A percentile compares a stretch with the other conserved stretches of the same genome.
phyloP scores from a whole-genome alignment of 192 early-diverging fungal genomes.

The Rhizoclosmatium globosum region DNA sequence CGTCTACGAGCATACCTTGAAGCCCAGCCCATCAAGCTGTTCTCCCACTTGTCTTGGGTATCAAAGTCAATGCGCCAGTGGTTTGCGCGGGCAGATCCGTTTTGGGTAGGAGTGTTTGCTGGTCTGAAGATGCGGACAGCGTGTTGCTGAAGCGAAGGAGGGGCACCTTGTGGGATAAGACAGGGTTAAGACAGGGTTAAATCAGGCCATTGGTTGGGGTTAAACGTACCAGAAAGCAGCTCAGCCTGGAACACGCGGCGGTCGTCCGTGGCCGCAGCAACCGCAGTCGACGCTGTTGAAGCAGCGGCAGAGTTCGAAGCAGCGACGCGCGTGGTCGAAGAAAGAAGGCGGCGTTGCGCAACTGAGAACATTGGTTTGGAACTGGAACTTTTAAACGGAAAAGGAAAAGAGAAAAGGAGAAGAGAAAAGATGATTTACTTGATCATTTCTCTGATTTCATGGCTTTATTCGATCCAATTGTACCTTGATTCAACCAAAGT shows the following conservation, averaged over 20 bases:
- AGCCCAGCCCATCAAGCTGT: slow-evolving; percentile 94
- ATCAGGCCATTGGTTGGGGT: too few species aligned
- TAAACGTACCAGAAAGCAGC: slow-evolving; percentile 24
- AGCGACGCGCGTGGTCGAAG: too few species aligned
- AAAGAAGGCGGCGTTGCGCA: neutral
- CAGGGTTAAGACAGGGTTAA: neutral
- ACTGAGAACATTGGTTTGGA: neutral
- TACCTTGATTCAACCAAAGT: too few species aligned
- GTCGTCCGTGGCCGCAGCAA: neutral
- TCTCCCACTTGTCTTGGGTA: slow-evolving; percentile 87
- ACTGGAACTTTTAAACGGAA: too few species aligned
- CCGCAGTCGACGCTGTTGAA: neutral
- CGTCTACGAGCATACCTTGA: slow-evolving; percentile 78
- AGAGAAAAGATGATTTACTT: too few species aligned
- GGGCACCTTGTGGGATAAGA: slow-evolving; percentile 10
- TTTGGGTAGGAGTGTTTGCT: slow-evolving; percentile 85
- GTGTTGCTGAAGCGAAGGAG: slow-evolving; percentile 12
- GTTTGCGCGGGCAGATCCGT: slow-evolving; percentile 77
- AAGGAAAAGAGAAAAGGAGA: too few species aligned
- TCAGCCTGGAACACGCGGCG: slow-evolving; percentile 32
- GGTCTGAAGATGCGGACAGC: slow-evolving; percentile 87
- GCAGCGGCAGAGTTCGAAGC: too few species aligned
- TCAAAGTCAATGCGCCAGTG: slow-evolving; percentile 95
- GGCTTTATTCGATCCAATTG: too few species aligned
- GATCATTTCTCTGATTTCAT: too few species aligned